Evolutionary conservation across 106 monocot genomes (phyloP).

Genomic region (Dendrobium officinale): DNA sequence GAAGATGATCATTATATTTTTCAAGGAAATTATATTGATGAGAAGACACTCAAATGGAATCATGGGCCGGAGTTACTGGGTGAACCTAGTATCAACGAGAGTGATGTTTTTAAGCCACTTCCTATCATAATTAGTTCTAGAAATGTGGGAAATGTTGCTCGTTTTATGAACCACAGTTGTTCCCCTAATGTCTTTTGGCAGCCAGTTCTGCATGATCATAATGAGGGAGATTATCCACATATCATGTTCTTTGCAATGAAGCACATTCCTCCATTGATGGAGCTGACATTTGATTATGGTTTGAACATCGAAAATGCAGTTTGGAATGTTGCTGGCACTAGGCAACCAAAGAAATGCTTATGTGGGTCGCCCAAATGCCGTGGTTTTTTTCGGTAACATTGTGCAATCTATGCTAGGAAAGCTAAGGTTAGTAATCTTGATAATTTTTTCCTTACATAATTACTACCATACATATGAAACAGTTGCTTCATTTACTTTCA

Average conservation of each 20-base stretch:
- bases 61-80: conserved; percentile 64
- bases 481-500: not conserved
- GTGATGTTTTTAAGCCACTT: conserved; percentile 25
- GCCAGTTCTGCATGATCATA: conserved; percentile 60
- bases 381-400: conserved; percentile 39
- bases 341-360: conserved; percentile 44
- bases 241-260: conserved; percentile 74
- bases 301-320: conserved; percentile 4
- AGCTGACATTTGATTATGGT: conserved; percentile 82
- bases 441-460: not conserved
- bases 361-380: conserved; percentile 66
- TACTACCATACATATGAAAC: not conserved
- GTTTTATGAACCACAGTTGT: conserved; percentile 91
- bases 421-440: conserved; percentile 2
- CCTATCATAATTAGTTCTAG: conserved; percentile 52
- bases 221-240: conserved; percentile 60
- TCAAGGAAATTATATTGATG: conserved; percentile 21
- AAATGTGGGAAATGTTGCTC: conserved; percentile 58
- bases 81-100: conserved; percentile 34
- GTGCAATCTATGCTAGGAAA: not conserved
- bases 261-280: conserved; percentile 81
- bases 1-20: conserved; percentile 64
- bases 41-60: conserved; percentile 64
- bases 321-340: not conserved
- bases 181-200: conserved; percentile 82